These are phyloP conservation scores for Comarum palustre DNA, from an alignment of 306 rosid genomes.

Conservation along the genomic window DNA sequence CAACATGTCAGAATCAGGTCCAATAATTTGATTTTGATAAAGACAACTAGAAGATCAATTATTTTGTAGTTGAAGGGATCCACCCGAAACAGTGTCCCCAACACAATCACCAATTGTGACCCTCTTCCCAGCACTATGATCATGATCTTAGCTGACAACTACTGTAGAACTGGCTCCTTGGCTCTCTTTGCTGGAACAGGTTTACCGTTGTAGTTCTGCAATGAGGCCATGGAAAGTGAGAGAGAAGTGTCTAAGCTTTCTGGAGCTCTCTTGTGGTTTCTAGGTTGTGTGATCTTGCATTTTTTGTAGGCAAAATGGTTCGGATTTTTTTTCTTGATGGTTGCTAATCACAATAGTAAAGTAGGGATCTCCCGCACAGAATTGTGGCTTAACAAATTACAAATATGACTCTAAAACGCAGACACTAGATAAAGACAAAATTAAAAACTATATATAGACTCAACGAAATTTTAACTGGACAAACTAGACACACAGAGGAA, in stretches of 20 bases:
- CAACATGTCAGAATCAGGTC: not conserved
- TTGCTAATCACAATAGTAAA: too few relatives aligned
- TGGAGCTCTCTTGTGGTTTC: not conserved
- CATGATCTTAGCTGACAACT: not conserved
- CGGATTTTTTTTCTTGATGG: not conserved
- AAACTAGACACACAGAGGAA: too few relatives aligned
- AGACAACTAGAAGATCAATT: not conserved
- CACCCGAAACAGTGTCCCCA: not conserved
- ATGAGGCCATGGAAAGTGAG: not conserved
- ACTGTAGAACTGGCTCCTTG: conserved; percentile 17
- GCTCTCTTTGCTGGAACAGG: not conserved
- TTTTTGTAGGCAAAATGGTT: not conserved
- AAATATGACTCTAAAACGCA: too few relatives aligned
- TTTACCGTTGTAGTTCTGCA: not conserved
- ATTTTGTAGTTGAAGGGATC: not conserved
- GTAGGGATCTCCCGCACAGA: too few relatives aligned
- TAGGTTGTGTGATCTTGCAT: not conserved
- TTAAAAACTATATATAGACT: too few relatives aligned
- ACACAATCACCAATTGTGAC: not conserved
- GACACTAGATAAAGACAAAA: too few relatives aligned
- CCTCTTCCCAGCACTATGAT: not conserved
- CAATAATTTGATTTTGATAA: not conserved
- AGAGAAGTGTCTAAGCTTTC: too few relatives aligned
- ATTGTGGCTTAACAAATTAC: too few relatives aligned
- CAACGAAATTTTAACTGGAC: too few relatives aligned